Evolutionary conservation across 331 rosid genomes (phyloP).

Genomic region (Dryas integrifolia): DNA sequence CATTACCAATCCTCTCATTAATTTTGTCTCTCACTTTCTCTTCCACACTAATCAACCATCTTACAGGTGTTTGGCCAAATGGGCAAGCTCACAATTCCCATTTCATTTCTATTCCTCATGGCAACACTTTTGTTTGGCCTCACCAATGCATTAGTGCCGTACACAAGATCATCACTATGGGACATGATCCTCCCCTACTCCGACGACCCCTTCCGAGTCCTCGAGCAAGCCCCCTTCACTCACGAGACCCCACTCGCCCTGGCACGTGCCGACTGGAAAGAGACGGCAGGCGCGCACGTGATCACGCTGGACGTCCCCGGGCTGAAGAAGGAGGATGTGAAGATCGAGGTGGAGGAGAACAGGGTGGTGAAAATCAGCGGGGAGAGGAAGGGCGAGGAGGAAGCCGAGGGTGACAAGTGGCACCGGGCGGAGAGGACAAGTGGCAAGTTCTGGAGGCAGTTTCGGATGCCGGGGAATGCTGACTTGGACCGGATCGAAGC

Average conservation of each 20-base stretch:
- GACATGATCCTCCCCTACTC: slow-evolving; percentile 28
- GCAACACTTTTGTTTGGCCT: too few relatives aligned
- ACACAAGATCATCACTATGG: slow-evolving; percentile 30
- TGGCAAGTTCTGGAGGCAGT: slow-evolving; percentile 52
- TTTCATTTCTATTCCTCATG: too few relatives aligned
- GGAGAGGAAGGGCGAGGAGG: slow-evolving; percentile 34
- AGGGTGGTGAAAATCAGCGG: slow-evolving; percentile 47
- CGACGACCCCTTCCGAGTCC: slow-evolving; percentile 48
- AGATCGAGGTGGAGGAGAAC: slow-evolving; percentile 53
- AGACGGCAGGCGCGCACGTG: slow-evolving; percentile 33
- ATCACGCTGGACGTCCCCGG: slow-evolving; percentile 49
- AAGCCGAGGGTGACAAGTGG: slow-evolving; percentile 41
- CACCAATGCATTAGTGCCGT: slow-evolving; percentile 30
- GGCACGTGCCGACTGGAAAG: slow-evolving; percentile 60
- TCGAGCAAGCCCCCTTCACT: slow-evolving; percentile 40
- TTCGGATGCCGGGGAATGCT: slow-evolving; percentile 40
- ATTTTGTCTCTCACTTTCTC: too few relatives aligned
- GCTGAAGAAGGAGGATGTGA: slow-evolving; percentile 41
- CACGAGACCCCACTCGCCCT: slow-evolving; percentile 20
- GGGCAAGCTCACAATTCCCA: too few relatives aligned
- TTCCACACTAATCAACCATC: too few relatives aligned
- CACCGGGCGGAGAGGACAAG: slow-evolving; percentile 43
- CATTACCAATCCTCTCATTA: too few relatives aligned
- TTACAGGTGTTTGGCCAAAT: too few relatives aligned
- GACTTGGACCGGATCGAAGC: slow-evolving; percentile 41